Base-by-base conservation (phyloP, 768 basidiomycete genomes). In the Aureoboletus auriporus region DNA sequence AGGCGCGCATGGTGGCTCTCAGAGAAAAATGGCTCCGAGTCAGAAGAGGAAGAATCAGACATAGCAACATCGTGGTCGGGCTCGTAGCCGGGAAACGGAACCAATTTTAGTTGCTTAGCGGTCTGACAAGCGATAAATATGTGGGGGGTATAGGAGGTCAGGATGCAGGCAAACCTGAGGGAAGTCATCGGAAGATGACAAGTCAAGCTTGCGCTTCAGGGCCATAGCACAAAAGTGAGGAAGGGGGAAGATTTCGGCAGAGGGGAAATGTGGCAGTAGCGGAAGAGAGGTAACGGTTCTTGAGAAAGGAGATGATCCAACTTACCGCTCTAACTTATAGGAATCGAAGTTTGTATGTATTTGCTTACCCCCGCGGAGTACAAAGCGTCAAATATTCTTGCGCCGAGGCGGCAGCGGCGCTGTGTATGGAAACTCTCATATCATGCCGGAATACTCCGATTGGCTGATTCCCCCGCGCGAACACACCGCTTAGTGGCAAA, bases 171-270 rank as follows among this genome's bases (percentile, higher is more conserved):
- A 3, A 65, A 83, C 83, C 54, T 66, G 75, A 53, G 71, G 76
- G 46, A 67, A 71, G 52, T 72, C 70, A 58, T 81, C 81, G 50
- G 79, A 77, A 16, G 70, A 61, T 50, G 84, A 84, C 16, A 72
- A 56, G 43, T 83, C 79, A 44, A 86, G 73, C 71, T 92, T 92
- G 64, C 89, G 78, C 67, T 91, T 92, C 62, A 87, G 54, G 36
- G 81, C 74, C 86, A 89, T 90, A 44, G 55, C 53, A 33, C 56
- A 44, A 53, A 44, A 46, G 20, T 23, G 20, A 14, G 40, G 49
- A 42, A n/a, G 38, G 44, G 60, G 47, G 36, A 45, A 36, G 33
- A 30, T 27, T 54, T 49, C 13, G 23, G 34, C 45, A 49, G 28
- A 40, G 36, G 26, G 36, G 41, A 47, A 47, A 33, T 39, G 48